Percentiles rank a stretch among this genome's conserved stretches.
phyloP scores from a whole-genome alignment of 2,329 filamentous ascomycete species.

The Diaporthe australafricana region DNA sequence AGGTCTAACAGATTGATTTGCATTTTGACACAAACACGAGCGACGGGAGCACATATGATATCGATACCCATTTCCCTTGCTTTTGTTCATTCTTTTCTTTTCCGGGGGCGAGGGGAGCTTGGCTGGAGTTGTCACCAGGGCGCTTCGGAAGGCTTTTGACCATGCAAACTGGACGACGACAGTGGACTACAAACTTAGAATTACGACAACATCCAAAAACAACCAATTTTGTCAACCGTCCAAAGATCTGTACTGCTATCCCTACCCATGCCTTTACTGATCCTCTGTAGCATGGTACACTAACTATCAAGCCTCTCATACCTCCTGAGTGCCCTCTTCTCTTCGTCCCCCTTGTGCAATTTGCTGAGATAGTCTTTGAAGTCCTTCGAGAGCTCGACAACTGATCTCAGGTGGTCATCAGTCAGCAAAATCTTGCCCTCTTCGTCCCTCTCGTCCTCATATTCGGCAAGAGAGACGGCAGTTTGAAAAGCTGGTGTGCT shows the following conservation, averaged over 20 bases:
- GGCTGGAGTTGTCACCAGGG: too few species aligned
- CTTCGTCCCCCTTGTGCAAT: conserved; percentile 23
- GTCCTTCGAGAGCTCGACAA: conserved; percentile 40
- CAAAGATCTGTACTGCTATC: too few species aligned
- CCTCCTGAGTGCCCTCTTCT: conserved; percentile 11
- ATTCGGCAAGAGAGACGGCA: conserved; percentile 21
- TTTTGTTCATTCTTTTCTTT: background rate
- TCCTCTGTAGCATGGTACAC: too few species aligned
- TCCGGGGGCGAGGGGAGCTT: background rate
- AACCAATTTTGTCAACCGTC: too few species aligned
- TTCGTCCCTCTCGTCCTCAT: conserved; percentile 34
- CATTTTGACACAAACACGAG: background rate
- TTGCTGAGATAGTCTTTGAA: conserved; percentile 36
- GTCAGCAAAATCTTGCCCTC: conserved; percentile 38
- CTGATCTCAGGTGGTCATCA: conserved; percentile 41
- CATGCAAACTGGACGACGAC: background rate
- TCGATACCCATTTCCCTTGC: conserved; percentile 18
- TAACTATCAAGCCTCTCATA: conserved; percentile 27
- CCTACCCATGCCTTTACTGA: background rate
- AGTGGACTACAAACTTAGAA: too few species aligned
- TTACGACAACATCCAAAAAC: too few species aligned
- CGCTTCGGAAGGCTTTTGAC: too few species aligned
- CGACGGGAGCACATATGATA: conserved; percentile 1
- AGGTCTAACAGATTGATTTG: conserved; percentile 9
- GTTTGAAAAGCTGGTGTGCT: conserved; percentile 17